Evolutionary conservation across 148 eudicot species (phyloP).

Genomic region (Rhododendron ovatum): DNA sequence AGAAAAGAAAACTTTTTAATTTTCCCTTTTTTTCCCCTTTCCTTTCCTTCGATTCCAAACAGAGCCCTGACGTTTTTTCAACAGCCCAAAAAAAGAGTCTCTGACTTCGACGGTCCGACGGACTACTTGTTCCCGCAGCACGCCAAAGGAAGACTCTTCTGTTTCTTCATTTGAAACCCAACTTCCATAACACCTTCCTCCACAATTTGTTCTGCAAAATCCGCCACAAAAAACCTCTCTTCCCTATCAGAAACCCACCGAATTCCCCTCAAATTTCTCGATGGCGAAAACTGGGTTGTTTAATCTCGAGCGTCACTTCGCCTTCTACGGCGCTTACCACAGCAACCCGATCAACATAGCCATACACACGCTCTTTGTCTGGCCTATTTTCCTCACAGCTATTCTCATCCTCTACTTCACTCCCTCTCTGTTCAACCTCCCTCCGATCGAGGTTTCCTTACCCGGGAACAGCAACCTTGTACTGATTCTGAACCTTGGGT

Average conservation of each 20-base stretch:
- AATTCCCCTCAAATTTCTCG: neutral
- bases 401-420: conserved; percentile 31
- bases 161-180: neutral
- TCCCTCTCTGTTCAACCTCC: conserved; percentile 24
- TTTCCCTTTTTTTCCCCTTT: too few relatives aligned
- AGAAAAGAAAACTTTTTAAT: too few relatives aligned
- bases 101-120: too few relatives aligned
- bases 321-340: conserved; percentile 61
- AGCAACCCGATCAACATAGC: conserved; percentile 49
- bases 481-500: conserved; percentile 24
- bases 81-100: too few relatives aligned
- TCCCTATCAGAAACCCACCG: neutral
- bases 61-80: neutral
- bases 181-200: neutral
- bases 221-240: neutral
- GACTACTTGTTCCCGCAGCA: neutral
- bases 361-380: conserved; percentile 51
- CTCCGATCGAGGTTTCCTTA: conserved; percentile 1
- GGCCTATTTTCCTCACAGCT: conserved; percentile 50
- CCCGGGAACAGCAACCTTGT: neutral
- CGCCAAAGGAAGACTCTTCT: neutral
- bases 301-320: conserved; percentile 53
- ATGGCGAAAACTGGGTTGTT: conserved; percentile 16
- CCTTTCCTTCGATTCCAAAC: too few relatives aligned
- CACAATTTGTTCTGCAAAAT: neutral